A percentile compares a stretch with the other conserved stretches of the same genome.
Evolutionary conservation across 306 rosid genomes (phyloP).

Genomic region (Gleditsia sinensis): DNA sequence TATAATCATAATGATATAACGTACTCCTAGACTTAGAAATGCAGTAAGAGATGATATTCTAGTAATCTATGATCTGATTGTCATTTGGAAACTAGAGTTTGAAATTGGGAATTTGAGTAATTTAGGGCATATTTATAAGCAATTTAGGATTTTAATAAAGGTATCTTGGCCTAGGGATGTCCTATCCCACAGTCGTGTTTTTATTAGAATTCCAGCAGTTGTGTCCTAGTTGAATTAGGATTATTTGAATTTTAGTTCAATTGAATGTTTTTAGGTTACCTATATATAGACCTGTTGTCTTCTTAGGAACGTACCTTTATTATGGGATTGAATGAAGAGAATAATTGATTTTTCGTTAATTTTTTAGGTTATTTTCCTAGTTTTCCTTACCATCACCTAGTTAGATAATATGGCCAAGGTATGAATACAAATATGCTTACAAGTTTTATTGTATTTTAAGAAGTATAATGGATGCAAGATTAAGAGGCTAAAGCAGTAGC

Average conservation of each 20-base stretch:
- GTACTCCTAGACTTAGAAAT: neutral
- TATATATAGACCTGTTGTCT: neutral
- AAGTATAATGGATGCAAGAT: slow-evolving; percentile 35
- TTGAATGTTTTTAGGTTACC: neutral
- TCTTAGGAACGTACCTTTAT: neutral
- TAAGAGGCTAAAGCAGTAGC: slow-evolving; percentile 37
- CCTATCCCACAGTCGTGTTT: neutral
- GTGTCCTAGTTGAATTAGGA: neutral
- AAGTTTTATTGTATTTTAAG: slow-evolving; percentile 38
- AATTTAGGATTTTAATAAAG: neutral
- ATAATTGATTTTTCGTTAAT: neutral
- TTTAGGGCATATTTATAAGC: neutral
- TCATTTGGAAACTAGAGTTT: neutral
- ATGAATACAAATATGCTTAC: slow-evolving; percentile 37
- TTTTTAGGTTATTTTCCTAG: neutral
- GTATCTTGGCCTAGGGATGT: neutral
- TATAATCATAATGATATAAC: neutral
- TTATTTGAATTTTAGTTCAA: neutral
- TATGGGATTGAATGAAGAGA: neutral
- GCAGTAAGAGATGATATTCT: neutral
- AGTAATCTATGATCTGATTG: neutral
- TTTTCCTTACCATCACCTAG: neutral
- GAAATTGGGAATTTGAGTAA: neutral
- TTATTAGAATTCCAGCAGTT: neutral
- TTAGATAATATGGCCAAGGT: slow-evolving; percentile 26